phyloP scores from a whole-genome alignment of 2,329 filamentous ascomycete species.

The Cordyceps fumosorosea region DNA sequence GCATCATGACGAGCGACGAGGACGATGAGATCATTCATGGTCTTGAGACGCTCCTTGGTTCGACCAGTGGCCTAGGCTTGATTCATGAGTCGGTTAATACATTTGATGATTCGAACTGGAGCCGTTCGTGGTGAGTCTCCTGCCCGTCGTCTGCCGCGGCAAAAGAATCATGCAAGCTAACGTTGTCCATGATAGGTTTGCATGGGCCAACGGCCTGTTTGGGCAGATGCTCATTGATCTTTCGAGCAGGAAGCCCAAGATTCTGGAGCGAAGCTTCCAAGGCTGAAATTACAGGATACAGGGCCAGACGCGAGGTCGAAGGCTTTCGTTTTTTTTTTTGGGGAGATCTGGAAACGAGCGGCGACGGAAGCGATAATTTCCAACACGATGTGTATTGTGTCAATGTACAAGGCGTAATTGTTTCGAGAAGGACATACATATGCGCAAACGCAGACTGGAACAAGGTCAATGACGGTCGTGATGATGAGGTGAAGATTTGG shows the following conservation, averaged over 20 bases:
- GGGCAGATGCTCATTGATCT: slow-evolving; percentile 75
- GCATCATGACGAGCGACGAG: slow-evolving; percentile 69
- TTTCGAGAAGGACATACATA: too few species aligned
- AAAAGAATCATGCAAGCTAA: not conserved
- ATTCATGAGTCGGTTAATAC: slow-evolving; percentile 60
- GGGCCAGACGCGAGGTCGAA: not conserved
- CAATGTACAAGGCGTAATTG: too few species aligned
- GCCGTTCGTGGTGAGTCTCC: slow-evolving; percentile 28
- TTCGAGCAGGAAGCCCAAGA: slow-evolving; percentile 62
- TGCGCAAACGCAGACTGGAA: too few species aligned
- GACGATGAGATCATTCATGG: slow-evolving; percentile 66
- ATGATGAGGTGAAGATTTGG: too few species aligned
- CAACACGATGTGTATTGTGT: too few species aligned
- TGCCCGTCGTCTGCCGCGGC: slow-evolving; percentile 16
- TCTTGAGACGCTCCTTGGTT: slow-evolving; percentile 58
- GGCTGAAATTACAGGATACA: not conserved
- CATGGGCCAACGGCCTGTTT: slow-evolving; percentile 86
- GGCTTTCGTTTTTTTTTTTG: too few species aligned
- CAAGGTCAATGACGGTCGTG: too few species aligned
- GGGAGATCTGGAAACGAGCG: too few species aligned
- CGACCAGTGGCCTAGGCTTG: slow-evolving; percentile 65
- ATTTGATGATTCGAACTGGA: slow-evolving; percentile 26
- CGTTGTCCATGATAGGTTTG: slow-evolving; percentile 54
- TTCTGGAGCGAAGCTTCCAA: slow-evolving; percentile 49
- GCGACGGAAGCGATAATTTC: too few species aligned